phyloP scores from a whole-genome alignment of 2,329 filamentous ascomycete genomes.

The Teratosphaeria viscida region DNA sequence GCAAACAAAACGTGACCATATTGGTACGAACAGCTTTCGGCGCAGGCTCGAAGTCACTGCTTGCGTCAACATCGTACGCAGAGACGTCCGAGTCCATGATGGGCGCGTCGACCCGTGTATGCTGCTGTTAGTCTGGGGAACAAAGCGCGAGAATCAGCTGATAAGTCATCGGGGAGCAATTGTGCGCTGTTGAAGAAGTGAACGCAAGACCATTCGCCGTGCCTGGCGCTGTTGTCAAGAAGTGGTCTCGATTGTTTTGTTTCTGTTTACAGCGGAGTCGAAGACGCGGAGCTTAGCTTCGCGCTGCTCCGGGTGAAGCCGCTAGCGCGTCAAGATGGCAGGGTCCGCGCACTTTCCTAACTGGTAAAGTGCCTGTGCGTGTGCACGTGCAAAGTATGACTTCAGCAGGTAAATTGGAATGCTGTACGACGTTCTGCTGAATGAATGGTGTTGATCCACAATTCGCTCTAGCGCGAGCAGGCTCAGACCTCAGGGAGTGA shows the following conservation, averaged over 20 bases:
- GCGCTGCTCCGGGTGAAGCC: neutral
- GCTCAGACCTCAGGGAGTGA: too few species aligned
- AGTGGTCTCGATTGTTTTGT: neutral
- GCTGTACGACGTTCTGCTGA: too few species aligned
- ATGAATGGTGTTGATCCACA: too few species aligned
- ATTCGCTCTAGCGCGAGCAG: too few species aligned
- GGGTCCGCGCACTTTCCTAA: neutral
- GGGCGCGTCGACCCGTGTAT: neutral
- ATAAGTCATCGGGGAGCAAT: constrained; percentile 2
- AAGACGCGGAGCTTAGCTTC: neutral
- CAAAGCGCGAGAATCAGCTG: neutral
- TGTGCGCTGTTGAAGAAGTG: neutral
- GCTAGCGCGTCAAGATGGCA: neutral
- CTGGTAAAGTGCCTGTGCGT: neutral
- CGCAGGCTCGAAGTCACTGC: constrained; percentile 31
- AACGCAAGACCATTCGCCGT: neutral
- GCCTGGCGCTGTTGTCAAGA: neutral
- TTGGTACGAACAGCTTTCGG: constrained; percentile 16
- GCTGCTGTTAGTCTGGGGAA: neutral
- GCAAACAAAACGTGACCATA: neutral
- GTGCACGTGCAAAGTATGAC: too few species aligned
- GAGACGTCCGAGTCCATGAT: constrained; percentile 32
- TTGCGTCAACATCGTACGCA: constrained; percentile 33
- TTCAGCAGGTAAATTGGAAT: too few species aligned
- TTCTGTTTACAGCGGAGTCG: neutral